Evolutionary conservation across 768 basidiomycete species (phyloP).

Genomic region (Collybia sp.): DNA sequence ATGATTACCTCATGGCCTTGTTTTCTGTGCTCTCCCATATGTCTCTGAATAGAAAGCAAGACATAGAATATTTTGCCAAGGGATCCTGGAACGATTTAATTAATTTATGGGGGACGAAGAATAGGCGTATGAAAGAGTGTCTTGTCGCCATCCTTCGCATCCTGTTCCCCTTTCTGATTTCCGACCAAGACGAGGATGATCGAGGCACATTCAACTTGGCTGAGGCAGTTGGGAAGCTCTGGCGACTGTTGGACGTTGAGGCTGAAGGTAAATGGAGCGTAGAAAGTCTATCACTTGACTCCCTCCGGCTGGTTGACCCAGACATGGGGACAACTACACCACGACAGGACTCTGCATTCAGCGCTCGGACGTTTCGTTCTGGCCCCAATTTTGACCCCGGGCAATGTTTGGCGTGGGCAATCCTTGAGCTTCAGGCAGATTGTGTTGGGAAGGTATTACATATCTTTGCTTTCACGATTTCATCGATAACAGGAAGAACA

Average conservation of each 20-base stretch:
- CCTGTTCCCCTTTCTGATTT: slow-evolving; percentile 68
- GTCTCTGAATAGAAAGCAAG: slow-evolving; percentile 66
- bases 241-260: slow-evolving; percentile 55
- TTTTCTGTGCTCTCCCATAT: slow-evolving; percentile 68
- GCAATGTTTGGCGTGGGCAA: slow-evolving; percentile 76
- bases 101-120: slow-evolving; percentile 75
- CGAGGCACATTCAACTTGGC: slow-evolving; percentile 28
- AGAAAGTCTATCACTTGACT: slow-evolving; percentile 60
- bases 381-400: slow-evolving; percentile 66
- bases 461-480: slow-evolving; percentile 4
- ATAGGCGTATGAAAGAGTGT: slow-evolving; percentile 70
- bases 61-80: slow-evolving; percentile 56
- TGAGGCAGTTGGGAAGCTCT: slow-evolving; percentile 47
- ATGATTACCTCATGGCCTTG: slow-evolving; percentile 66
- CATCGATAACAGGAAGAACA: slow-evolving; percentile 18
- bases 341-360: slow-evolving; percentile 38
- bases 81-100: slow-evolving; percentile 62
- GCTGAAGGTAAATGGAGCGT: slow-evolving; percentile 61
- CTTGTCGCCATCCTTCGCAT: slow-evolving; percentile 68
- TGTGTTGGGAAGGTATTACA: slow-evolving; percentile 58
- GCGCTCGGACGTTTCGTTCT: slow-evolving; percentile 61
- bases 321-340: slow-evolving; percentile 14
- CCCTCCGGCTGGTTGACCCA: slow-evolving; percentile 51
- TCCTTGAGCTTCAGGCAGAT: slow-evolving; percentile 78
- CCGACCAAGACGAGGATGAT: slow-evolving; percentile 19